Percentiles rank a stretch among this genome's conserved stretches.
Evolutionary conservation across 106 monocot species (phyloP).

Genomic region (Platanthera zijinensis): DNA sequence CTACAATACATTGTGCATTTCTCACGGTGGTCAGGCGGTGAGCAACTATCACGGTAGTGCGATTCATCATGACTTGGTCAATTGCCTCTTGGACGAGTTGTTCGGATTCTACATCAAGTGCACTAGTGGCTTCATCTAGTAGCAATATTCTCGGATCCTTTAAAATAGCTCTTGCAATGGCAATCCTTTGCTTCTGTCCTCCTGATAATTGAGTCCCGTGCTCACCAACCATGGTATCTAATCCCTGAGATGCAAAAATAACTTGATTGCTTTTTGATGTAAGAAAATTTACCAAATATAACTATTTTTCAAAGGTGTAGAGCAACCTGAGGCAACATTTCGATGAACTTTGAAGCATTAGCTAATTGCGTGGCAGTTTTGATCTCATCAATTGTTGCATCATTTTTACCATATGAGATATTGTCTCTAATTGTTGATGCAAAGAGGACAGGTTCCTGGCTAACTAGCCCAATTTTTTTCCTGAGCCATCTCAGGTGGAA

Average conservation of each 20-base stretch:
- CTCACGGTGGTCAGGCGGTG: constrained; percentile 56
- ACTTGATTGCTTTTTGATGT: not conserved
- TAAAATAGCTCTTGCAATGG: constrained; percentile 42
- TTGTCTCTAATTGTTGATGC: constrained; percentile 32
- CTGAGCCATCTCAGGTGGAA: constrained; percentile 44
- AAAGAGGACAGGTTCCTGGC: constrained; percentile 46
- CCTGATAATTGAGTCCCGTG: constrained; percentile 59
- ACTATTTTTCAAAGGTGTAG: not conserved
- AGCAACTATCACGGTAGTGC: constrained; percentile 60
- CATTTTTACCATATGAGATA: constrained; percentile 36
- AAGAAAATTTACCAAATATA: too few relatives aligned
- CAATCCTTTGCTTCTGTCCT: constrained; percentile 46
- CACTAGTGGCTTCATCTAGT: constrained; percentile 53
- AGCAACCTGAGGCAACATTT: constrained; percentile 19
- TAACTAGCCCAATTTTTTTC: constrained; percentile 45
- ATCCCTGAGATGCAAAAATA: constrained; percentile 23
- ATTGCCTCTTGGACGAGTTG: constrained; percentile 61
- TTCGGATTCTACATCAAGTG: constrained; percentile 62
- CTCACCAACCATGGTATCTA: constrained; percentile 54
- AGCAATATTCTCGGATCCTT: constrained; percentile 43
- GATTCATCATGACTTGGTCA: constrained; percentile 46
- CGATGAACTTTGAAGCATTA: constrained; percentile 27
- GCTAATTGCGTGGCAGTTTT: constrained; percentile 40
- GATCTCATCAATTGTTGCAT: constrained; percentile 38
- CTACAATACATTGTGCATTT: constrained; percentile 51